A percentile compares a stretch with the other conserved stretches of the same genome.
phyloP scores from a whole-genome alignment of 768 basidiomycete genomes.

The Russula dissimulans region DNA sequence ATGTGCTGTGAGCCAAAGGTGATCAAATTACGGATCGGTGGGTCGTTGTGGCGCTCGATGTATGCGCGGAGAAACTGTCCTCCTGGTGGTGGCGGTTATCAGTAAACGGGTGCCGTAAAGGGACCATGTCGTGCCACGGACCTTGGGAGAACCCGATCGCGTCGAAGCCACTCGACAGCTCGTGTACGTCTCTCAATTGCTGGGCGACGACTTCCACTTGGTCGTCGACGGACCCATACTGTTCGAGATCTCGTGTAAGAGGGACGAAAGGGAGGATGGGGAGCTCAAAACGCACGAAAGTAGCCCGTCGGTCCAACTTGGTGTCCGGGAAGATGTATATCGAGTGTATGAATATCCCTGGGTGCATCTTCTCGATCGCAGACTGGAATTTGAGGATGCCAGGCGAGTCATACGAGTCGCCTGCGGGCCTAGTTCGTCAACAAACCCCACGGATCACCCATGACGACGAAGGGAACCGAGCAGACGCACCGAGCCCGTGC shows the following conservation, averaged over 20 bases:
- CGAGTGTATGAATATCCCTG: constrained; percentile 70
- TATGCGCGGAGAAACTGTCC: constrained; percentile 87
- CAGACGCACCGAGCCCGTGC: constrained; percentile 54
- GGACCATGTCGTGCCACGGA: constrained; percentile 4
- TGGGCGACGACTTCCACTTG: constrained; percentile 57
- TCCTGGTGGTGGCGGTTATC: constrained; percentile 30
- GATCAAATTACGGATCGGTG: constrained; percentile 70
- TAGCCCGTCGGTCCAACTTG: constrained; percentile 57
- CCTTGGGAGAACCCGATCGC: constrained; percentile 88
- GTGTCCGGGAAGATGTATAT: constrained; percentile 55
- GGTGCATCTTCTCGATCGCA: constrained; percentile 52
- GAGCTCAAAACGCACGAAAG: constrained; percentile 48
- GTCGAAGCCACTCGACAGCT: constrained; percentile 66
- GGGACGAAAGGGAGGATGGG: too few species aligned
- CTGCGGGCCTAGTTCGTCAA: constrained; percentile 24
- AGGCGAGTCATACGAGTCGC: constrained; percentile 66
- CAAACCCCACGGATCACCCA: too few species aligned
- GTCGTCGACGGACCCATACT: constrained; percentile 74
- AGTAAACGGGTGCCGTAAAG: not conserved
- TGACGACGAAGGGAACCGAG: not conserved
- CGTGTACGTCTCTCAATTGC: constrained; percentile 54
- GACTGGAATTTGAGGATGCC: constrained; percentile 62
- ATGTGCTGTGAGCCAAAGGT: constrained; percentile 86
- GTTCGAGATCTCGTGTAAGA: not conserved
- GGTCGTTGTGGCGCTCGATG: constrained; percentile 63